These are phyloP conservation scores for Leccinum subatratum DNA, from an alignment of 1,284 basidiomycete genomes.

Conservation along the genomic window DNA sequence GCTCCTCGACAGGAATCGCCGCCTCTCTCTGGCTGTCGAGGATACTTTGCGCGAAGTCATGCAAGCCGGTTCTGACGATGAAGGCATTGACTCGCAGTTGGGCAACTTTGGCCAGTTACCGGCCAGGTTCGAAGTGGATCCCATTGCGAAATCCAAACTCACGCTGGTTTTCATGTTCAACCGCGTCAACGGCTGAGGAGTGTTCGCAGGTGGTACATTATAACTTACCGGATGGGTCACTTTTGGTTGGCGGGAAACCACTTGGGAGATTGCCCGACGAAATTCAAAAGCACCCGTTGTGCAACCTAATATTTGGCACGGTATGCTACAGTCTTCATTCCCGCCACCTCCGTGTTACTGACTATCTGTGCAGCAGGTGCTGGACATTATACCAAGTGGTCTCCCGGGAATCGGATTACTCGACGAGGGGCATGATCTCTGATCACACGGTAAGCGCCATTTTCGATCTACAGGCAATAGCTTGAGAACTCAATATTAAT, in stretches of 20 bases:
- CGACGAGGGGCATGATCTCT: constrained; percentile 25
- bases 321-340: constrained; percentile 15
- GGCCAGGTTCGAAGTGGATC: constrained; percentile 33
- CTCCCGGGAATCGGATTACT: constrained; percentile 36
- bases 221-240: constrained; percentile 39
- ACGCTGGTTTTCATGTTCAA: constrained; percentile 38
- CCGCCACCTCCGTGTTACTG: not conserved
- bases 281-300: constrained; percentile 34
- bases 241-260: constrained; percentile 41
- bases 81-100: constrained; percentile 37
- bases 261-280: constrained; percentile 36
- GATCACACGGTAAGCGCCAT: constrained; percentile 20
- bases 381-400: constrained; percentile 35
- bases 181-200: constrained; percentile 11
- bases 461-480: not conserved
- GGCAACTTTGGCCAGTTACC: constrained; percentile 36
- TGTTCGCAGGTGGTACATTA: constrained; percentile 32
- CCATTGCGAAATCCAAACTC: constrained; percentile 25
- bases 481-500: not conserved
- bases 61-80: not conserved
- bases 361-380: constrained; percentile 27
- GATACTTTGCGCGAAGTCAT: constrained; percentile 7
- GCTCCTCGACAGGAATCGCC: constrained; percentile 28
- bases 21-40: constrained; percentile 25
- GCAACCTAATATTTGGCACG: constrained; percentile 30